Evolutionary conservation across 768 basidiomycete species (phyloP), one percentile per base, ranked within the genome.

Genomic region (Hirschioporus abietinus): DNA sequence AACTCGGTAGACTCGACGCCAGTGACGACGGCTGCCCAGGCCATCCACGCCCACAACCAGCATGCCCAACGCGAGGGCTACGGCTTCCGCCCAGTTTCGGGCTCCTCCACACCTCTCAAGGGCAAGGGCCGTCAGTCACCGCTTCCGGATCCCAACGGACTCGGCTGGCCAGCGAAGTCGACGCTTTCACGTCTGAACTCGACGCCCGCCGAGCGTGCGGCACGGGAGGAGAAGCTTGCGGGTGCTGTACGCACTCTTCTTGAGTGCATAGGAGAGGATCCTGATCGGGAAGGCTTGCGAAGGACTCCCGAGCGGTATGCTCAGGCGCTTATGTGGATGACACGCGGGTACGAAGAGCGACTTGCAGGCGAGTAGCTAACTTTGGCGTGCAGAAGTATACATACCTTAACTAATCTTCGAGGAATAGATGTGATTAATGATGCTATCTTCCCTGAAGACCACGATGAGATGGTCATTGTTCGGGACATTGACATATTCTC

Each of bases 401-500:
- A 61, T 42, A 25, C 60, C 18, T 2, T 27, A 60, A 27, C 35
- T 65, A 58, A 58, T 35, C 30, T 60, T 30, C 10, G 34, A 58
- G 26, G 17, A 10, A n/a, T 72, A 95, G 97, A 99, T 76, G 96
- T 99, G 72, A 97, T 99, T 70, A 98, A 98, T 78, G 93, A 96
- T 82, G 97, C 97, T 66, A 88, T 99, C 52, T 99, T 99, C 75
- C 90, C 94, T 59, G 97, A 99, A 77, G 95, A 99, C 78, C 97
- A 99, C 80, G 97, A 99, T 73, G 97, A 99, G 78, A 96, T 99
- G 95, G 97, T 99, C 58, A 87, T 99, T 67, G 96, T 99, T 66
- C 88, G 92, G 67, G 96, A 99, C 75, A 99, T 99, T 72, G 93
- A 97, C 75, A 89, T 99, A 67, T 97, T 94, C 60, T 96, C 94